phyloP scores from a whole-genome alignment of 805 yeast genomes.

The Millerago galiae region DNA sequence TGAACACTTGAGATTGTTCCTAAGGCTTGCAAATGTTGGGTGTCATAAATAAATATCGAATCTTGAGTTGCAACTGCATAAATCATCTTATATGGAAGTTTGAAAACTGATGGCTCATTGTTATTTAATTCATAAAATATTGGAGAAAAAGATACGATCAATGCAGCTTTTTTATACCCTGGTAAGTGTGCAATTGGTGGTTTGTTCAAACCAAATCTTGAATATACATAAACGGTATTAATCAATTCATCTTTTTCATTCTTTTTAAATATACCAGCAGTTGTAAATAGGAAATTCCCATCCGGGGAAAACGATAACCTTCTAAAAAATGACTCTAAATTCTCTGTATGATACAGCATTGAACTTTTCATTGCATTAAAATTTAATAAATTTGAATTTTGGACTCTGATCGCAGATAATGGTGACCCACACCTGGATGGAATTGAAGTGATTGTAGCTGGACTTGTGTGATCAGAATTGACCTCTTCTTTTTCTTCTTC shows the following conservation, averaged over 20 bases:
- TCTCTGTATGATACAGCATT: conserved; percentile 72
- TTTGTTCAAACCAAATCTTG: conserved; percentile 58
- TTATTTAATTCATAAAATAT: conserved; percentile 39
- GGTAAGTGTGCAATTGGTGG: conserved; percentile 78
- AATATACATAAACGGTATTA: conserved; percentile 76
- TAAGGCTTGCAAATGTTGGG: conserved; percentile 61
- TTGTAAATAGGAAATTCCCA: conserved; percentile 73
- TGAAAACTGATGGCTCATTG: conserved; percentile 31
- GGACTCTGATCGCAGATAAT: conserved; percentile 38
- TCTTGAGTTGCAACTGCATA: conserved; percentile 94
- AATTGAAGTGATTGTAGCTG: background rate
- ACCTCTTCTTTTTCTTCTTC: background rate
- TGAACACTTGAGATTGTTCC: conserved; percentile 77
- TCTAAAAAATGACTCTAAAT: conserved; percentile 85
- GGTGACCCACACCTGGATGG: conserved; percentile 23
- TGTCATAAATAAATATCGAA: conserved; percentile 74
- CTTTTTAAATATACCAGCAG: conserved; percentile 58
- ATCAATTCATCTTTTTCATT: conserved; percentile 33
- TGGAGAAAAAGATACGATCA: conserved; percentile 78
- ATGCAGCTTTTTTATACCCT: conserved; percentile 75
- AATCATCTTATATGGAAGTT: conserved; percentile 70
- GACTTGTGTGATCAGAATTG: background rate
- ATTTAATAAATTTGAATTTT: conserved; percentile 22
- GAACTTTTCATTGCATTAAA: conserved; percentile 27
- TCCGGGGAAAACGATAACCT: conserved; percentile 85